Conservation (phyloP, 805 yeast species). For the Candida insectalens region DNA sequence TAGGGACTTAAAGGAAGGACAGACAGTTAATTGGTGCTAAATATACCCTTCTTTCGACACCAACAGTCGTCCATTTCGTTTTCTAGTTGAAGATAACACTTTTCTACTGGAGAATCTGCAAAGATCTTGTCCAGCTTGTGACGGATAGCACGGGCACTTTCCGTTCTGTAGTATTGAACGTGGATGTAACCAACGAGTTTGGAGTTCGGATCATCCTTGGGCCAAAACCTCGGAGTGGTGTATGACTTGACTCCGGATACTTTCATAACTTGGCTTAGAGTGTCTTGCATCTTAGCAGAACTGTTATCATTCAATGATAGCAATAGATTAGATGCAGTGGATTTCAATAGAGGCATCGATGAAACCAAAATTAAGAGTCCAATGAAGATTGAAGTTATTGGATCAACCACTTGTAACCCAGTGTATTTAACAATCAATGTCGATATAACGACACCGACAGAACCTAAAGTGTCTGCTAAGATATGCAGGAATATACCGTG, state of each 20-base stretch:
- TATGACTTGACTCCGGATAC: conserved; percentile 79
- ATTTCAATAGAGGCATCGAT: conserved; percentile 73
- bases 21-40: conserved; percentile 15
- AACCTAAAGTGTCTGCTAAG: conserved; percentile 91
- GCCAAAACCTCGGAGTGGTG: conserved; percentile 91
- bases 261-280: conserved; percentile 56
- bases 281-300: conserved; percentile 53
- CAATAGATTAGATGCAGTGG: conserved; percentile 68
- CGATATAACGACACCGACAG: conserved; percentile 93
- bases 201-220: conserved; percentile 29
- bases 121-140: conserved; percentile 20
- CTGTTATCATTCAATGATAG: conserved; percentile 43
- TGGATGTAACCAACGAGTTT: conserved; percentile 72
- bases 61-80: conserved; percentile 31
- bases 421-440: conserved; percentile 63
- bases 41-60: conserved; percentile 24
- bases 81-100: conserved; percentile 24
- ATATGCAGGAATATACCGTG: conserved; percentile 90
- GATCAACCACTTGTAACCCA: conserved; percentile 78
- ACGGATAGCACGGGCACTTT: conserved; percentile 18
- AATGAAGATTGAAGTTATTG: conserved; percentile 82
- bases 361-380: conserved; percentile 73
- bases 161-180: conserved; percentile 48
- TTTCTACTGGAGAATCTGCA: conserved; percentile 11
- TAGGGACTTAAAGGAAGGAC: too few relatives aligned